Evolutionary conservation across 176 grass and related monocot genomes (phyloP), one percentile per base, ranked within the genome.

Genomic region (Rhynchospora breviuscula): DNA sequence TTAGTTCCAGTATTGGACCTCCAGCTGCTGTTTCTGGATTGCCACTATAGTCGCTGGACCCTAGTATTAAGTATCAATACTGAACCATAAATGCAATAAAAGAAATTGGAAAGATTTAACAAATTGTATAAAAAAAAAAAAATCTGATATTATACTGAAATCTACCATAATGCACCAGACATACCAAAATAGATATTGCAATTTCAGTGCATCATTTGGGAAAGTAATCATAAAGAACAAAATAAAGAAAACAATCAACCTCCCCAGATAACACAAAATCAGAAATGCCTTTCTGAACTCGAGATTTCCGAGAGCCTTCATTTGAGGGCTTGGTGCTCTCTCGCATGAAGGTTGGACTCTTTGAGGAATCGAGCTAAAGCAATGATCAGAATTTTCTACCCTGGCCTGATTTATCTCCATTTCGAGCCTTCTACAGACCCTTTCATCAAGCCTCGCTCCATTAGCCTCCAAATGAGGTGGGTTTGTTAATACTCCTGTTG

Each of bases 241-340:
- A 47, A 47, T 13, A 75, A 25, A 14, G 46, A 75, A 49, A 84
- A 58, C 10, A 77, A 87, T 86, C 86, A 66, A 94, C 94, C 85
- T 87, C 54, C 84, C 84, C 6, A 90, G 80, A 61, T 90, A 90
- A 87, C 85, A 87, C 48, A 78, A 64, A 62, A 96, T 86, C 87
- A 96, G 79, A 46, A 89, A 96, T 25, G 86, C 29, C n/a, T 29
- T 86, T 70, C 84, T 83, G 77, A 93, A 97, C 75, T 93, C 94
- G 10, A 92, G 73, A 25, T 90, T 60, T 8, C 83, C 94, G 49
- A 94, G 51, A n/a, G 83, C 82, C 10, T 81, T 13, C 88, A 97
- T 88, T 44, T 92, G 82, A 73, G 84, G 80, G 43, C 79, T 86
- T 29, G 44, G 21, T 25, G 9, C 23, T 17, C 64, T 46, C 52